Evolutionary conservation across 2,329 filamentous ascomycete genomes (phyloP), one percentile per base, ranked within the genome.

Genomic region (Alternaria triticimaculans): DNA sequence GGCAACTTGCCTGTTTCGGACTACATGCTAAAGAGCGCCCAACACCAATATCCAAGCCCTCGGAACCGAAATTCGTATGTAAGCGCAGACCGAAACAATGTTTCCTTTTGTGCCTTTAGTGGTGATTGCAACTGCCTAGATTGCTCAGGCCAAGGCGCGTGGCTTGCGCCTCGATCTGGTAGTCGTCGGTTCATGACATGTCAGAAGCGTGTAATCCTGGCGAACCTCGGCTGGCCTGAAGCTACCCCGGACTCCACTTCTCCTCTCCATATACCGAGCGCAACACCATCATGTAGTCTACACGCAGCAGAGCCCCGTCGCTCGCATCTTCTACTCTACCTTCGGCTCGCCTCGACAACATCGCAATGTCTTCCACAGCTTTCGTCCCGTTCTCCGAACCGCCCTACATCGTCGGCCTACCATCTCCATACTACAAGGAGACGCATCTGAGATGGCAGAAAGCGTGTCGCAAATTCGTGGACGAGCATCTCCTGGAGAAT

Each of bases 351-450:
- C 6, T 10, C 6, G 14, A 21, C 21, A 51, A n/a, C 26, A 50
- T 49, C 64, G 69, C 51, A n/a, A 79, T 78, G 76, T 72, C 74
- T 7, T 69, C 76, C 21, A 71, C 66, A 12, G 70, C 76, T 45
- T 69, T 76, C 57, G 62, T 92, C 25, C 91, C 91, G 55, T 92
- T 93, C 81, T 89, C 89, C 6, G 91, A 94, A 71, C 91, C 91
- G 2, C 86, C 90, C 2, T 93, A 90, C 81, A 84, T 93, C 50
- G 84, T 84, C 70, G 90, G 90, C 56, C 83, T 92, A 3, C 91
- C 91, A 0, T 91, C 89, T 0, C 88, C 91, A 12, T 91, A 92
- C 81, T 92, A 91, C 81, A 89, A 86, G 23, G 83, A 86, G 4
- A 87, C 88, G 5, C 90, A 93, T 75, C 82, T 83, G 14, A 82